Base-by-base conservation (phyloP, 2,329 filamentous ascomycete species). In the Escovopsis sp. region DNA sequence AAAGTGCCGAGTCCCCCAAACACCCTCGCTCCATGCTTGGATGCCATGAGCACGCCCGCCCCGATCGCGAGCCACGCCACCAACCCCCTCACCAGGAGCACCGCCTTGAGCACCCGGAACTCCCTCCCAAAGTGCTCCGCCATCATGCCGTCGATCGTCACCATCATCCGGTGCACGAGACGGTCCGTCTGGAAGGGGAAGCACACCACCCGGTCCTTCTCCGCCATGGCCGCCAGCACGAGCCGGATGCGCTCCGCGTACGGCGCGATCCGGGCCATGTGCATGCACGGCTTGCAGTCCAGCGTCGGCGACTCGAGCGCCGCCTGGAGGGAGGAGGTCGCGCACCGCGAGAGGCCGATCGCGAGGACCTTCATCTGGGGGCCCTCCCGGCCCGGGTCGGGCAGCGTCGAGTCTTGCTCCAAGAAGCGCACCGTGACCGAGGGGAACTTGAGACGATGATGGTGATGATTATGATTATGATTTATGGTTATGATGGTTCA, bases 271-370 rank as follows among this genome's bases (percentile, higher is more conserved):
- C 57, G 49, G 3, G 55, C 53, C 51, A 59, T 62, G 40, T 62
- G 59, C 51, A 63, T 56, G 38, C 55, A 59, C 2, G 58, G 59
- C 2, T 42, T 40, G 33, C 44, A 52, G 11, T 51, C 55, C 5
- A 62, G 43, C 28, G 47, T 36, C n/a, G 49, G 44, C 5, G 45
- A 51, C 42, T 61, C 56, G 4, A 63, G 49, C 1, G 58, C 60
- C 2, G 53, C 52, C 40, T 61, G 58, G 28, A 63, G 48, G 6
- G 60, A 63, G 4, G 57, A 60, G 0, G 60, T 63, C 7, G 58
- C 60, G 18, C 58, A 60, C 23, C 58, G 55, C 9, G 58, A 54
- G n/a, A 60, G 53, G 4, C 59, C 59, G 6, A 53, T 54, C 12
- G 48, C 55, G 9, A 60, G 53, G 26, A 59, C 55, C 2, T 45